A percentile compares a stretch with the other conserved stretches of the same genome.
phyloP scores from a whole-genome alignment of 805 yeast species.

The Kodamaea leandrae region DNA sequence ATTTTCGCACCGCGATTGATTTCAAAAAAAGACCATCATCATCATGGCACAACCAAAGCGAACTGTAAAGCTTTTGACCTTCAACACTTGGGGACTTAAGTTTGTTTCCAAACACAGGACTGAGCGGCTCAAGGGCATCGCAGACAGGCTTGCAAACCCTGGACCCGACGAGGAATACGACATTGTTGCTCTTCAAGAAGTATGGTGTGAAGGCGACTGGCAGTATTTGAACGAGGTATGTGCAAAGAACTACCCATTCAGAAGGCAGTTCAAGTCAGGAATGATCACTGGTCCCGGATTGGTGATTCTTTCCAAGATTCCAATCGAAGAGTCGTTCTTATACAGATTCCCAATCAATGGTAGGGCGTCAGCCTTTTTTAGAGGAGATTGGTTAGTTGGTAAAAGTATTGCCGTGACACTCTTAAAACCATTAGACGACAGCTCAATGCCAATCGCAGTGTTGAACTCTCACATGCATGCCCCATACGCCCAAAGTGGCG shows the following conservation, averaged over 20 bases:
- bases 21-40: no score
- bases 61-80: constrained; percentile 54
- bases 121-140: constrained; percentile 70
- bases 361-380: constrained; percentile 83
- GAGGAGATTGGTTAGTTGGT: constrained; percentile 98
- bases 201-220: constrained; percentile 91
- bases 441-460: constrained; percentile 63
- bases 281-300: constrained; percentile 92
- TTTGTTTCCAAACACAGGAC: constrained; percentile 70
- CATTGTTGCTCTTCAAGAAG: constrained; percentile 88
- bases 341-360: constrained; percentile 92
- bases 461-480: constrained; percentile 97
- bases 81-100: constrained; percentile 89
- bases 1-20: not conserved
- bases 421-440: constrained; percentile 49
- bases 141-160: constrained; percentile 52
- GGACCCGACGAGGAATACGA: constrained; percentile 53
- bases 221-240: constrained; percentile 52
- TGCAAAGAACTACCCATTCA: constrained; percentile 51
- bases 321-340: constrained; percentile 74
- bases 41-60: no score
- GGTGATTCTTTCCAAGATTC: constrained; percentile 77
- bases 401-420: constrained; percentile 76
- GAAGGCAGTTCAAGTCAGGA: constrained; percentile 75
- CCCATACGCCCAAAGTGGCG: constrained; percentile 80